A percentile compares a stretch with the other conserved stretches of the same genome.
phyloP scores from a whole-genome alignment of 345 rosid species.

The Aquilaria yunnanensis region DNA sequence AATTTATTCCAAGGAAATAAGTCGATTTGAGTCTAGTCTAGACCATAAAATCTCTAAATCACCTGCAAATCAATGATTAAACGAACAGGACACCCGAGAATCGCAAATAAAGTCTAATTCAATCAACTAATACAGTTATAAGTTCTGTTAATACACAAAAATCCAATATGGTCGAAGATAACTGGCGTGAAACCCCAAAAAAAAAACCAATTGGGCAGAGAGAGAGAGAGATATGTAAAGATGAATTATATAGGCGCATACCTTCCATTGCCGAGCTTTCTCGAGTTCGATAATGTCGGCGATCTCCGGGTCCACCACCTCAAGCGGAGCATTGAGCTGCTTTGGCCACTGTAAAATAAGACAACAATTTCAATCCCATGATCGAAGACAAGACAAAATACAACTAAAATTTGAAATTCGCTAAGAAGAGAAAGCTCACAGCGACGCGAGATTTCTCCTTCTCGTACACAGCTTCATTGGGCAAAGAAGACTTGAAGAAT shows the following conservation, averaged over 20 bases:
- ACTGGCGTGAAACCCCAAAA: no score
- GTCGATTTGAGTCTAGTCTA: no score
- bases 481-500: slow-evolving; percentile 66
- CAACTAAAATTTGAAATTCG: neutral
- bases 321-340: slow-evolving; percentile 86
- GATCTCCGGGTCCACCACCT: slow-evolving; percentile 90
- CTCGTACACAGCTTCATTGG: slow-evolving; percentile 86
- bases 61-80: no score
- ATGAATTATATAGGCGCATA: slow-evolving; percentile 6
- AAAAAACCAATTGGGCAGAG: neutral
- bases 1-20: no score
- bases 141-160: neutral
- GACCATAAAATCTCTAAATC: neutral
- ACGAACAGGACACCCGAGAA: no score
- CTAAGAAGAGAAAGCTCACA: slow-evolving; percentile 29
- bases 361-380: neutral
- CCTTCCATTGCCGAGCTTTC: slow-evolving; percentile 99
- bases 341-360: slow-evolving; percentile 73
- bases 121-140: no score
- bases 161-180: no score
- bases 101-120: no score
- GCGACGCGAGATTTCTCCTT: slow-evolving; percentile 66
- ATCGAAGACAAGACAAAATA: neutral
- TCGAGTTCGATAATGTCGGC: slow-evolving; percentile 94
- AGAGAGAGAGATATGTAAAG: neutral